Base-by-base conservation (phyloP, 2,329 filamentous ascomycete genomes). In the Fusarium sp. region DNA sequence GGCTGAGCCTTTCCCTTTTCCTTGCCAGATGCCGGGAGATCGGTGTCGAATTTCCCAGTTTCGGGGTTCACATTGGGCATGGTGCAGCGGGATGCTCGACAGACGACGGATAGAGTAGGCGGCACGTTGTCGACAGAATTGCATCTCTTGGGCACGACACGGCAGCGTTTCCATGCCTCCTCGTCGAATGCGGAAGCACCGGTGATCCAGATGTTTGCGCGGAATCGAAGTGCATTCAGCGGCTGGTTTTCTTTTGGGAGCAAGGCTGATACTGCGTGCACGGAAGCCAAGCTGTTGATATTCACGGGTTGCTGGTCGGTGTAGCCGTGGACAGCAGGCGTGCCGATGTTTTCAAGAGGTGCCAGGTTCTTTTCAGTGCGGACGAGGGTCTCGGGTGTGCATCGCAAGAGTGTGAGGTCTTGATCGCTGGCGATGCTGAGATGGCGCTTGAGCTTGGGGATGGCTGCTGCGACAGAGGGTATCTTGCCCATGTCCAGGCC, bases 1-100 rank as follows among this genome's bases (percentile, higher is more conserved):
- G 71, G 71, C 49, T 72, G 71, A 0, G 69, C 63, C 5, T 47
- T 70, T 0, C 69, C 71, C 41, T 57, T 67, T 6, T 57, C 63
- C 44, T 44, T 65, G 0, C 37, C 53, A 4, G 32, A 5, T 0
- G 13, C 25, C 4, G 62, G 61, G 2, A 17, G 42, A 1, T 66
- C 53, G 0, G 50, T 60, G 2, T 53, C 47, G 7, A 63, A 45
- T 4, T 19, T 60, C 2, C 63, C 62, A 2, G 47, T 63, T 6
- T 15, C 33, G 1, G 63, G 63, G 11, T 65, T 35, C 25, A 65
- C 63, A 4, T 65, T 65, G 0, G 63, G 63, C 54, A 65, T 38
- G 0, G 63, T 65, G 25, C 63, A 65, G 13, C 63, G 62, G 3
- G 63, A 65, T 23, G 63, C 66, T 1, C 62, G 53, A 4, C 63